Conservation (phyloP, 768 basidiomycete genomes). For the Leccinum variicolor region DNA sequence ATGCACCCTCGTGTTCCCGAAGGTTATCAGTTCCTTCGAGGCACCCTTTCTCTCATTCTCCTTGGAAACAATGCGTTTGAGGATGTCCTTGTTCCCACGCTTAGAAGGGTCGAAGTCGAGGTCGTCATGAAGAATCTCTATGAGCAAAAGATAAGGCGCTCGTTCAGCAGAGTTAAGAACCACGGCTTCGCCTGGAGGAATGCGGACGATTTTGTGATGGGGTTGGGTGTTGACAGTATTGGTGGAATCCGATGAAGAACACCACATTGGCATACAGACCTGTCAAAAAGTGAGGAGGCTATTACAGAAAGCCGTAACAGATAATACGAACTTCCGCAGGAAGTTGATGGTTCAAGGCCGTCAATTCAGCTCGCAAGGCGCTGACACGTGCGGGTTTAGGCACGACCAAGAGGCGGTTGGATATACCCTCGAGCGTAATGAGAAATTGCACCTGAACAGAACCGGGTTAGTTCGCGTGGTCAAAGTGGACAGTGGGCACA, state of each 20-base stretch:
- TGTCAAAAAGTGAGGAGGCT: constrained; percentile 27
- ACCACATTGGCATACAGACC: constrained; percentile 91
- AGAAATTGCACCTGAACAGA: constrained; percentile 72
- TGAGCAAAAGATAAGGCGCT: constrained; percentile 87
- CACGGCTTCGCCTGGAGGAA: constrained; percentile 96
- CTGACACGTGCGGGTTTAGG: constrained; percentile 94
- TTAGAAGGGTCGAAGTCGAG: constrained; percentile 89
- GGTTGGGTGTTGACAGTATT: constrained; percentile 45
- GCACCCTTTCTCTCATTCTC: constrained; percentile 58
- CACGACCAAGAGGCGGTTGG: constrained; percentile 85
- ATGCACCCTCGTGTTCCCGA: constrained; percentile 27
- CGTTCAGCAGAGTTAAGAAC: constrained; percentile 97
- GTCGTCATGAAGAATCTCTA: constrained; percentile 88
- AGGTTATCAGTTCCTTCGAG: constrained; percentile 53
- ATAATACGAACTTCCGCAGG: constrained; percentile 77
- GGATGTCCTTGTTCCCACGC: constrained; percentile 78
- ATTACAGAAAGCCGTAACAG: neutral
- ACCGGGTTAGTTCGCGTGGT: neutral
- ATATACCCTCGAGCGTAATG: constrained; percentile 86
- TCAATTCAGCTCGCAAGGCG: constrained; percentile 94
- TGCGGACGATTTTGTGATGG: constrained; percentile 94
- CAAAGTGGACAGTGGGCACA: constrained; percentile 18
- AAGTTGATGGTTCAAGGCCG: constrained; percentile 90
- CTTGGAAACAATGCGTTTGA: constrained; percentile 72
- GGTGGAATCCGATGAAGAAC: constrained; percentile 61